A percentile compares a stretch with the other conserved stretches of the same genome.
These are phyloP conservation scores for Mycena amicta DNA, from an alignment of 768 basidiomycete species.

Conservation along the genomic window DNA sequence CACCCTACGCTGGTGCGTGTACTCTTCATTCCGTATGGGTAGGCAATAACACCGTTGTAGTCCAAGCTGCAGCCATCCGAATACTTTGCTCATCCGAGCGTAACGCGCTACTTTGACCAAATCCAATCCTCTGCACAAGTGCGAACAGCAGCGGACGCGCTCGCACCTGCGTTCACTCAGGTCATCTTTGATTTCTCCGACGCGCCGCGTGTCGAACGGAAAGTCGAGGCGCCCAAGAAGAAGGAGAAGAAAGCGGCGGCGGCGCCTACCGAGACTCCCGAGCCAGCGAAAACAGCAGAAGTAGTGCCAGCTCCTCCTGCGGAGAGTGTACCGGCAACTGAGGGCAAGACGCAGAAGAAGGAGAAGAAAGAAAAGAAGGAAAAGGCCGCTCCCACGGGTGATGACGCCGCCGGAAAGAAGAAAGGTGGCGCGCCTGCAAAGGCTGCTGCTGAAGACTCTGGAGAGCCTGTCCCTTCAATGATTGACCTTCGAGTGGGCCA, in stretches of 20 bases:
- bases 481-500: conserved; percentile 94
- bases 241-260: conserved; percentile 60
- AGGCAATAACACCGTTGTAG: conserved; percentile 45
- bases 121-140: conserved; percentile 76
- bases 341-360: conserved; percentile 44
- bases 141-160: conserved; percentile 52
- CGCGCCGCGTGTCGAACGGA: conserved; percentile 76
- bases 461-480: conserved; percentile 93
- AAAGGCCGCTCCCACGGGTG: conserved; percentile 35
- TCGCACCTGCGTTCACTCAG: conserved; percentile 53
- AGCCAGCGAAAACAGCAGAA: conserved; percentile 29
- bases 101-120: conserved; percentile 95
- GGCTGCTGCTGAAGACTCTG: conserved; percentile 60
- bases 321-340: neutral
- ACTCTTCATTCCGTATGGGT: no score
- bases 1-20: conserved; percentile 76
- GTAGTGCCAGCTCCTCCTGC: conserved; percentile 29
- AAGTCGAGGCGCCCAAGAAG: conserved; percentile 74
- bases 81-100: conserved; percentile 76
- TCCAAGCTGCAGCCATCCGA: conserved; percentile 70
- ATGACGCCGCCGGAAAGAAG: conserved; percentile 41
- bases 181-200: conserved; percentile 74
- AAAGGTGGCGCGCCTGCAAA: conserved; percentile 43
- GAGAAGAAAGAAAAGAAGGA: conserved; percentile 66
- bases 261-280: conserved; percentile 27